Evolutionary conservation across 768 basidiomycete genomes (phyloP).

Genomic region (Lactarius deliciosus): DNA sequence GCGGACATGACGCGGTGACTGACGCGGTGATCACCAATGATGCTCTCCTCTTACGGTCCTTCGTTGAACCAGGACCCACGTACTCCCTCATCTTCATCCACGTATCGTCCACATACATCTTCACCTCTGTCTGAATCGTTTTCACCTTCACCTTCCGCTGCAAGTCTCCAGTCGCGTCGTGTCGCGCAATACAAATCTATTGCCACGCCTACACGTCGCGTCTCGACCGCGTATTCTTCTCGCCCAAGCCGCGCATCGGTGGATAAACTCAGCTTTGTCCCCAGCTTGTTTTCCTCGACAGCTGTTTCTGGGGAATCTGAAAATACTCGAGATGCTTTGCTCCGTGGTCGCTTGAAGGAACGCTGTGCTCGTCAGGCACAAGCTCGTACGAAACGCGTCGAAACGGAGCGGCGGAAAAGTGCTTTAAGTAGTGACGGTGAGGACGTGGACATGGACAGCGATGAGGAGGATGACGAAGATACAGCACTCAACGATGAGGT

Average conservation of each 20-base stretch:
- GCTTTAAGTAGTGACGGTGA: constrained; percentile 32
- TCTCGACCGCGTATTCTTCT: constrained; percentile 24
- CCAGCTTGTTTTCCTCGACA: background rate
- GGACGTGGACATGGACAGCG: constrained; percentile 29
- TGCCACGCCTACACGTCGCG: constrained; percentile 21
- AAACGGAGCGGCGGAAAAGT: constrained; percentile 16
- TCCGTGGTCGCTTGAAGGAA: constrained; percentile 32
- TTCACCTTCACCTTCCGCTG: constrained; percentile 19
- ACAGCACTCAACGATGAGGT: constrained; percentile 33
- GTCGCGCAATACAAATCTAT: constrained; percentile 28
- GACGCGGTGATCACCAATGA: background rate
- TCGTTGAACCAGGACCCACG: constrained; percentile 12
- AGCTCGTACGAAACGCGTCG: constrained; percentile 28
- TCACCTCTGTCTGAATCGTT: constrained; percentile 26
- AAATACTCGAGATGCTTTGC: constrained; percentile 26
- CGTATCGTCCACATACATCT: constrained; percentile 24
- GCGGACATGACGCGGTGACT: background rate
- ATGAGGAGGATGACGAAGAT: constrained; percentile 26
- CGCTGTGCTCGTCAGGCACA: constrained; percentile 31
- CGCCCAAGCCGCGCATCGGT: background rate
- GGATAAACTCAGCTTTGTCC: background rate
- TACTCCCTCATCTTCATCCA: constrained; percentile 23
- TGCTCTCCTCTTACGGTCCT: constrained; percentile 2
- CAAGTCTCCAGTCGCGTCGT: constrained; percentile 27
- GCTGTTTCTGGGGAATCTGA: constrained; percentile 10